Conservation (phyloP, 2,329 filamentous ascomycete species). For the Aspergillus versicolor region DNA sequence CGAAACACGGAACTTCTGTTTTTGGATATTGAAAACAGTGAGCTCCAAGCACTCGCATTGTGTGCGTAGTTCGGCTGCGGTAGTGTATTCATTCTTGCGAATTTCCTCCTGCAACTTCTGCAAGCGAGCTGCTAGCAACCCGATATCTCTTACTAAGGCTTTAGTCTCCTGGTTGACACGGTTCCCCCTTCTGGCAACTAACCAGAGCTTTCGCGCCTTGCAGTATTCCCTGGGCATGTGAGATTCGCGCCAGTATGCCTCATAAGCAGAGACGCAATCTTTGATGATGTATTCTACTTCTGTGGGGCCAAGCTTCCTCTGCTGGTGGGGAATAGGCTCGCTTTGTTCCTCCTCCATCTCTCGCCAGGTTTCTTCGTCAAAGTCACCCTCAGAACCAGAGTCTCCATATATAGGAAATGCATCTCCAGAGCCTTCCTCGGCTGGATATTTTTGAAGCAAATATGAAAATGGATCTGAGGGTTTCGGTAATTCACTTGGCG, state of each 20-base stretch:
- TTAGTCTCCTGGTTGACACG: slow-evolving; percentile 46
- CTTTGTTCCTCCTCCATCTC: slow-evolving; percentile 60
- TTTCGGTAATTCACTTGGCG: background rate
- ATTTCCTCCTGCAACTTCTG: slow-evolving; percentile 57
- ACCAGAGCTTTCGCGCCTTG: slow-evolving; percentile 65
- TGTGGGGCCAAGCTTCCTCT: slow-evolving; percentile 41
- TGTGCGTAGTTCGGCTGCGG: slow-evolving; percentile 52
- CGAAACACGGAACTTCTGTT: slow-evolving; percentile 45
- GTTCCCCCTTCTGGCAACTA: slow-evolving; percentile 47
- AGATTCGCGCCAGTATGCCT: slow-evolving; percentile 56
- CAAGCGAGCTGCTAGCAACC: slow-evolving; percentile 53
- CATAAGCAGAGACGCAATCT: slow-evolving; percentile 52
- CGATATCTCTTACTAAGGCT: slow-evolving; percentile 44
- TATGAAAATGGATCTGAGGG: slow-evolving; percentile 28
- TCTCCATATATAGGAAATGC: slow-evolving; percentile 56
- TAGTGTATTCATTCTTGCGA: slow-evolving; percentile 51
- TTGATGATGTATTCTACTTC: slow-evolving; percentile 57
- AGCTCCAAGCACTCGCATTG: slow-evolving; percentile 62
- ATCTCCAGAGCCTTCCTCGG: slow-evolving; percentile 41
- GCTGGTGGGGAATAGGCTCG: slow-evolving; percentile 19
- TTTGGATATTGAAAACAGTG: slow-evolving; percentile 60
- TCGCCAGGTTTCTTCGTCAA: slow-evolving; percentile 59
- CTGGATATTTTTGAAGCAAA: slow-evolving; percentile 46
- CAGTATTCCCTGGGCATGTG: slow-evolving; percentile 57
- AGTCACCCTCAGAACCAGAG: slow-evolving; percentile 52